Percentiles rank a stretch among this genome's conserved stretches.
Evolutionary conservation across 1,284 basidiomycete species (phyloP).

Genomic region (Inonotus hispidus): DNA sequence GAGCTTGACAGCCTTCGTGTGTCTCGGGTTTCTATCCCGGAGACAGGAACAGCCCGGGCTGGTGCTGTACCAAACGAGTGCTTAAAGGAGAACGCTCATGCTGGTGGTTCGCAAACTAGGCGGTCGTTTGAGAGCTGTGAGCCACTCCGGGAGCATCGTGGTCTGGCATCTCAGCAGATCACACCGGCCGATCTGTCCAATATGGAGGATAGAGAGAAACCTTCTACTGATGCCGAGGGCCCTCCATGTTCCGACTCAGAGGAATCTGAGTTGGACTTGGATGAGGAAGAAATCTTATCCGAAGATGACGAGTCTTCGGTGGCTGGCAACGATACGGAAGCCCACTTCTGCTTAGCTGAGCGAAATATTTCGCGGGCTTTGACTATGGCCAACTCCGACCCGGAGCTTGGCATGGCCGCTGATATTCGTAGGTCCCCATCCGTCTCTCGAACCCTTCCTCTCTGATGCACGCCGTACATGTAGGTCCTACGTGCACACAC

Average conservation of each 20-base stretch:
- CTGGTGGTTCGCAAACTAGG: no score
- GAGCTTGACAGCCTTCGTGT: conserved; percentile 50
- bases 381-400: conserved; percentile 49
- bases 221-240: conserved; percentile 5
- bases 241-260: conserved; percentile 22
- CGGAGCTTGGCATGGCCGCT: conserved; percentile 48
- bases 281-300: conserved; percentile 22
- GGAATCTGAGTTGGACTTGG: conserved; percentile 20
- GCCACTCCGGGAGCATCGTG: no score
- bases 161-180: no score
- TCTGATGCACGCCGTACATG: not conserved
- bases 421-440: conserved; percentile 48
- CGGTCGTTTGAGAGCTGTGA: no score
- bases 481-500: conserved; percentile 66
- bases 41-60: not conserved
- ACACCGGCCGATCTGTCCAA: no score
- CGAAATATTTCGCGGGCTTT: conserved; percentile 57
- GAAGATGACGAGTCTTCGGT: conserved; percentile 7
- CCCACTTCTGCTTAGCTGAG: conserved; percentile 38
- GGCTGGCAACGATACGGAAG: not conserved
- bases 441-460: not conserved
- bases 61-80: not conserved
- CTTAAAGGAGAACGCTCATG: conserved; percentile 8
- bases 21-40: not conserved
- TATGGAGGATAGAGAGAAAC: no score